These are phyloP conservation scores for Phytophthora cryptogea DNA, from an alignment of 352 stramenopile genomes.

Conservation along the genomic window DNA sequence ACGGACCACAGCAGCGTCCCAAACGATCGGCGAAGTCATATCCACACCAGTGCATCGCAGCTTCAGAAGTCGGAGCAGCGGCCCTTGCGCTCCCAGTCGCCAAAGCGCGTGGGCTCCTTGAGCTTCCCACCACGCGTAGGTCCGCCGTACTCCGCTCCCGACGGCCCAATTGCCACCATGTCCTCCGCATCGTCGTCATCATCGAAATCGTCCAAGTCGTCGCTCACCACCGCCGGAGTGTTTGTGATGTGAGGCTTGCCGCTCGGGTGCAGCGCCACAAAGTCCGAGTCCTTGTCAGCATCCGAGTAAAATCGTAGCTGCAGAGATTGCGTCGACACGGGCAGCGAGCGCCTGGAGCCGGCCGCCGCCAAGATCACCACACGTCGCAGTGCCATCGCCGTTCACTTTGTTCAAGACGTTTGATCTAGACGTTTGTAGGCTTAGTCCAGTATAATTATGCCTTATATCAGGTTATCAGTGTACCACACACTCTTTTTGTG, in stretches of 20 bases:
- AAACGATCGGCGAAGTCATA: too few species aligned
- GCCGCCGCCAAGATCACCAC: slow-evolving; percentile 4
- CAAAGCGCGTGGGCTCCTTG: slow-evolving; percentile 96
- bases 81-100: slow-evolving; percentile 98
- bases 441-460: too few species aligned
- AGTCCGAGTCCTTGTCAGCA: slow-evolving; percentile 34
- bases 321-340: slow-evolving; percentile 1
- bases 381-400: slow-evolving; percentile 30
- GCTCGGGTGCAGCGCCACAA: slow-evolving; percentile 38
- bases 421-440: too few species aligned
- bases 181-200: slow-evolving; percentile 93
- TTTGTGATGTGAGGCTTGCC: slow-evolving; percentile 29
- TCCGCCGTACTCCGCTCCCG: slow-evolving; percentile 93
- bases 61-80: slow-evolving; percentile 95
- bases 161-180: slow-evolving; percentile 92
- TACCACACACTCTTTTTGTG: background rate
- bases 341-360: slow-evolving; percentile 4
- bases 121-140: slow-evolving; percentile 92
- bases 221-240: slow-evolving; percentile 13
- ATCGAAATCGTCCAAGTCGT: slow-evolving; percentile 30
- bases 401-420: too few species aligned
- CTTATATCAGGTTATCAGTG: background rate
- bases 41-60: too few species aligned
- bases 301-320: slow-evolving; percentile 36
- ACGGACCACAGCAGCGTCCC: too few species aligned